Evolutionary conservation across 768 basidiomycete species (phyloP).

Genomic region (Hemileccinum rubropunctum): DNA sequence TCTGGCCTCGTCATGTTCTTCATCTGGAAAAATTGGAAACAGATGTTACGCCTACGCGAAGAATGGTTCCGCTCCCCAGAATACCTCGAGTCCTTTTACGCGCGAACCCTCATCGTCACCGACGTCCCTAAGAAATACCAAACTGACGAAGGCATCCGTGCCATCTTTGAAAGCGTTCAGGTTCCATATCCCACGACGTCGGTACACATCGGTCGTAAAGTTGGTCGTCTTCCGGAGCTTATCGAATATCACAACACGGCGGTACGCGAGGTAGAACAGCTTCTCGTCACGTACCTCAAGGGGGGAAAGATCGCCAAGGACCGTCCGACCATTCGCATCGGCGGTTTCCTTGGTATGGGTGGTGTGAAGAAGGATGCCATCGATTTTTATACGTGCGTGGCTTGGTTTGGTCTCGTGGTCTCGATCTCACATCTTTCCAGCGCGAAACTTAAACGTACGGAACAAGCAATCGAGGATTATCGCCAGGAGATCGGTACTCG

Average conservation of each 20-base stretch:
- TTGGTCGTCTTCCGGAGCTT: conserved; percentile 85
- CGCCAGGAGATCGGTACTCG: conserved; percentile 68
- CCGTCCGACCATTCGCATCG: conserved; percentile 76
- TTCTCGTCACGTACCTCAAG: conserved; percentile 89
- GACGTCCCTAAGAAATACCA: conserved; percentile 79
- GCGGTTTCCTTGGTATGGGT: conserved; percentile 79
- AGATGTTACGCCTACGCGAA: conserved; percentile 75
- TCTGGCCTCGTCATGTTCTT: conserved; percentile 69
- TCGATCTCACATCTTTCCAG: conserved; percentile 23
- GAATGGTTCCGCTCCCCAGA: conserved; percentile 90
- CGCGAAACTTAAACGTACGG: conserved; percentile 55
- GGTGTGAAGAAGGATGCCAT: conserved; percentile 89
- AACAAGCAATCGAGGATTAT: conserved; percentile 69
- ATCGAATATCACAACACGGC: conserved; percentile 91
- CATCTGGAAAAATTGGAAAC: conserved; percentile 72
- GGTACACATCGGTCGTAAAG: conserved; percentile 83
- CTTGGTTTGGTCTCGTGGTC: not conserved
- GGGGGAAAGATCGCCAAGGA: conserved; percentile 75
- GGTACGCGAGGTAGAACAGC: conserved; percentile 89
- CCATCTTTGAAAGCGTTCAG: conserved; percentile 68
- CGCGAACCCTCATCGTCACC: conserved; percentile 83
- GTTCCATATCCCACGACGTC: conserved; percentile 91
- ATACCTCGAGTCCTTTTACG: conserved; percentile 88
- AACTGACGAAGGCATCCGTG: conserved; percentile 79
- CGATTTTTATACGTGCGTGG: conserved; percentile 83